Conservation (phyloP, 75 land plant species). For the Selaginella moellendorffii region DNA sequence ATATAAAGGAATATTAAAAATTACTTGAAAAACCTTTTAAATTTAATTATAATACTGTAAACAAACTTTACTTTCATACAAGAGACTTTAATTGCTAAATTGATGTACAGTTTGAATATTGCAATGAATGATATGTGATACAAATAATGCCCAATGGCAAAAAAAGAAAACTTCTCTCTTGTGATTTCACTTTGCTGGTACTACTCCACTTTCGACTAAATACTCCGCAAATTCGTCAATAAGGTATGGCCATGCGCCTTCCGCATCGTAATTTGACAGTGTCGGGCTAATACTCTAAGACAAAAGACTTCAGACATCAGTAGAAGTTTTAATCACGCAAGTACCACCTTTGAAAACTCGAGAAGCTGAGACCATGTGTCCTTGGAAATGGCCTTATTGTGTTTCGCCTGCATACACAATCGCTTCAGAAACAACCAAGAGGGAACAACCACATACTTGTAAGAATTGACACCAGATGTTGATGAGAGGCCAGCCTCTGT, state of each 20-base stretch:
- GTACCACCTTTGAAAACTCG: conserved; percentile 78
- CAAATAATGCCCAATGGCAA: no score
- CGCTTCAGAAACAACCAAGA: background rate
- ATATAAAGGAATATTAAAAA: no score
- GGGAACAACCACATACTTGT: conserved; percentile 36
- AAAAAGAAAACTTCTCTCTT: no score
- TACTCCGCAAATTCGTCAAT: conserved; percentile 10
- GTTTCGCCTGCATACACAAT: conserved; percentile 38
- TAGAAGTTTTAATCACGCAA: background rate
- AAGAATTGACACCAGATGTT: conserved; percentile 94
- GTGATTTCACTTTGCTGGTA: no score
- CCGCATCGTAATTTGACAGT: background rate
- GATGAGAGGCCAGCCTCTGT: conserved; percentile 73
- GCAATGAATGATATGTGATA: no score
- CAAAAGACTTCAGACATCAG: background rate
- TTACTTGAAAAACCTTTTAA: no score
- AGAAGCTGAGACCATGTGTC: conserved; percentile 94
- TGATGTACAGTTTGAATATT: no score
- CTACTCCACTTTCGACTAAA: background rate
- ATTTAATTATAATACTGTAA: no score
- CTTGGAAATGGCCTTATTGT: conserved; percentile 90
- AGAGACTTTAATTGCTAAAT: no score
- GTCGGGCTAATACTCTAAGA: background rate
- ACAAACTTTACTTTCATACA: no score
- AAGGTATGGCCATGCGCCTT: conserved; percentile 5